Conservation (phyloP, 805 yeast genomes). For the Ogataea polymorpha region DNA sequence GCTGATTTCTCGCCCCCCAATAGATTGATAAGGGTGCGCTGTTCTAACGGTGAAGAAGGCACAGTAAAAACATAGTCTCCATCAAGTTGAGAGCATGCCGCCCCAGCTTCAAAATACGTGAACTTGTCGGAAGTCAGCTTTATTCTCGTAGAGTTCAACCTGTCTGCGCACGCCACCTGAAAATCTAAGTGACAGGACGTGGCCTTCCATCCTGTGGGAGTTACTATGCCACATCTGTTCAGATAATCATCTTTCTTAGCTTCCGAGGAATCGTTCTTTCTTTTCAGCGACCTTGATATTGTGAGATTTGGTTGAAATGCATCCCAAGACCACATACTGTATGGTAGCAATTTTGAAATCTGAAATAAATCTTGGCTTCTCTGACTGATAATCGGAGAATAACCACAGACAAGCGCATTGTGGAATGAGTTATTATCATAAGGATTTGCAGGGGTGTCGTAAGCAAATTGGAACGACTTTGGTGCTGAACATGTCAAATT, state of each 20-base stretch:
- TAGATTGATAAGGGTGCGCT: slow-evolving; percentile 25
- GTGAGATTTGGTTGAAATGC: slow-evolving; percentile 45
- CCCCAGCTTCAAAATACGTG: slow-evolving; percentile 45
- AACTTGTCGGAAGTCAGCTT: slow-evolving; percentile 30
- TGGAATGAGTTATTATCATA: slow-evolving; percentile 40
- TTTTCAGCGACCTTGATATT: slow-evolving; percentile 6
- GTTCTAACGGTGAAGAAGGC: slow-evolving; percentile 52
- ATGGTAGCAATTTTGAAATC: slow-evolving; percentile 32
- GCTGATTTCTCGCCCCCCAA: slow-evolving; percentile 36
- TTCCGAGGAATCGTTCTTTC: neutral
- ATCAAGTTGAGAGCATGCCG: slow-evolving; percentile 24
- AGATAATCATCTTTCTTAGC: slow-evolving; percentile 19
- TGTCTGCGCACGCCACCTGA: slow-evolving; percentile 54
- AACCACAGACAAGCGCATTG: slow-evolving; percentile 52
- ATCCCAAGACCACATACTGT: slow-evolving; percentile 75
- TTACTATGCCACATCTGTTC: slow-evolving; percentile 40
- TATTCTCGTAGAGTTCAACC: slow-evolving; percentile 42
- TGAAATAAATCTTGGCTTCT: slow-evolving; percentile 26
- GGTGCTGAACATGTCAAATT: neutral
- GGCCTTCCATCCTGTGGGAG: slow-evolving; percentile 57
- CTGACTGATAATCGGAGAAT: slow-evolving; percentile 58
- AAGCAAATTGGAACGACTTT: slow-evolving; percentile 23
- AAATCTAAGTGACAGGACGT: slow-evolving; percentile 59
- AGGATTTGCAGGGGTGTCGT: slow-evolving; percentile 36
- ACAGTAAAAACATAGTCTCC: slow-evolving; percentile 37